Base-by-base conservation (phyloP, 1,284 basidiomycete species). In the Cryptococcus neoformans region DNA sequence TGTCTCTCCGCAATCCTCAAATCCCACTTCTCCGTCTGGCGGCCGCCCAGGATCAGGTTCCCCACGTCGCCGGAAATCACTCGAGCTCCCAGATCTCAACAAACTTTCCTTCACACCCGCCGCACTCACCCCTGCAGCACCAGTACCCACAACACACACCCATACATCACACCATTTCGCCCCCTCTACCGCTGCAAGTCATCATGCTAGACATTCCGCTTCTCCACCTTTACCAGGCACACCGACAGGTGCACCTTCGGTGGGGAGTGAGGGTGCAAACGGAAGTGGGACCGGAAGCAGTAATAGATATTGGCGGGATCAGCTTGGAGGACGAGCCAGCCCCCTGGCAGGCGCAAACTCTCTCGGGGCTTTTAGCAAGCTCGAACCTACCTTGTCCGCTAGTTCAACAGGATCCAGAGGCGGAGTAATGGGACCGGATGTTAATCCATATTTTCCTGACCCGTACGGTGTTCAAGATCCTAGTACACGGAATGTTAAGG, bases 51-150 rank as follows among this genome's bases (percentile, higher is more conserved):
- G 28, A 28, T 28, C 28, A 28, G 66, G 68, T 7, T 73, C 70
- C 5, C 75, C 75, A 6, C 62, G 76, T 34, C 57, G 75, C 38
- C 62, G 76, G 28, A 76, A 76, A 63, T 73, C 70, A 11, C 69
- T 78, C 49, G 76, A 78, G 62, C 61, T 78, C 12, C 76, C 76
- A 11, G 76, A 78, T 57, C 58, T 78, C 35, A 77, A 78, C 60
- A 74, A 71, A 54, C 61, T 78, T 14, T 67, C 66, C 7, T 75
- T 78, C 49, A 78, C 76, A 0, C 74, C 74, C 1, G 49, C 59
- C 2, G 59, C 59, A 9, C 47, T 61, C 7, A 58, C 59, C 11
- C 59, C 59, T 4, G 69, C 73, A 14, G 72, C 72, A 4, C 69
- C 70, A 2, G 65, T 72, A 34, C 65, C 70, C 1, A 74, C 72